Percentiles rank a stretch among this genome's conserved stretches.
Conservation (phyloP, 2,329 filamentous ascomycete genomes). For the Ophiostoma ulmi region DNA sequence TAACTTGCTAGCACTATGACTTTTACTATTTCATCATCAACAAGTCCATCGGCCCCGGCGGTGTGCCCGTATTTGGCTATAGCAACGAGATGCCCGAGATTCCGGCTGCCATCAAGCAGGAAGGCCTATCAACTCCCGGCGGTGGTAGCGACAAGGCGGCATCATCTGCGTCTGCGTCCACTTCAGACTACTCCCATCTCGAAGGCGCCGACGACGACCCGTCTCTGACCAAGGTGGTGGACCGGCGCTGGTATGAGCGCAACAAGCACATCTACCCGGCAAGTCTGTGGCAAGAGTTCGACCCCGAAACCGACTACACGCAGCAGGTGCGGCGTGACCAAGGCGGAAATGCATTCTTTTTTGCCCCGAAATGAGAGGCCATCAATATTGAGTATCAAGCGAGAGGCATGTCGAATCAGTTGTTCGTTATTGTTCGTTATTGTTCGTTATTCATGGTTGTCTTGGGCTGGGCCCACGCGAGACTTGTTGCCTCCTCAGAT, state of each 20-base stretch:
- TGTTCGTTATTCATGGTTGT: not conserved
- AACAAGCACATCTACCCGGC: slow-evolving; percentile 99
- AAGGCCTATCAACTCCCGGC: not conserved
- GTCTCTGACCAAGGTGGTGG: slow-evolving; percentile 83
- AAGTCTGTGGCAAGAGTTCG: slow-evolving; percentile 92
- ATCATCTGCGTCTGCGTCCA: slow-evolving; percentile 43
- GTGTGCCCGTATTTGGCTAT: slow-evolving; percentile 72
- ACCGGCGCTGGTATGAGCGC: slow-evolving; percentile 91
- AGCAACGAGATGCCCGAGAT: slow-evolving; percentile 43
- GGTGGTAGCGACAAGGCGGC: slow-evolving; percentile 24
- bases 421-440: too few species aligned
- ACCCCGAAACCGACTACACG: slow-evolving; percentile 80
- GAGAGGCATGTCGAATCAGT: too few species aligned
- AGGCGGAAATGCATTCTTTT: slow-evolving; percentile 92
- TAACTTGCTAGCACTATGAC: slow-evolving; percentile 71
- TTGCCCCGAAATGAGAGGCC: slow-evolving; percentile 43
- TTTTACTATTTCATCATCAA: slow-evolving; percentile 97
- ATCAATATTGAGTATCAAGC: too few species aligned
- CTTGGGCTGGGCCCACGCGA: too few species aligned
- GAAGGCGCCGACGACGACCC: slow-evolving; percentile 79
- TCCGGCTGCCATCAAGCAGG: slow-evolving; percentile 16
- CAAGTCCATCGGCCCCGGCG: slow-evolving; percentile 67
- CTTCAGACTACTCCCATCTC: slow-evolving; percentile 37
- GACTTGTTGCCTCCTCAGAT: slow-evolving; percentile 24
- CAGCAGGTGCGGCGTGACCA: slow-evolving; percentile 72